A percentile compares a stretch with the other conserved stretches of the same genome.
Evolutionary conservation across 345 rosid genomes (phyloP).

Genomic region (Ceriops tagal): DNA sequence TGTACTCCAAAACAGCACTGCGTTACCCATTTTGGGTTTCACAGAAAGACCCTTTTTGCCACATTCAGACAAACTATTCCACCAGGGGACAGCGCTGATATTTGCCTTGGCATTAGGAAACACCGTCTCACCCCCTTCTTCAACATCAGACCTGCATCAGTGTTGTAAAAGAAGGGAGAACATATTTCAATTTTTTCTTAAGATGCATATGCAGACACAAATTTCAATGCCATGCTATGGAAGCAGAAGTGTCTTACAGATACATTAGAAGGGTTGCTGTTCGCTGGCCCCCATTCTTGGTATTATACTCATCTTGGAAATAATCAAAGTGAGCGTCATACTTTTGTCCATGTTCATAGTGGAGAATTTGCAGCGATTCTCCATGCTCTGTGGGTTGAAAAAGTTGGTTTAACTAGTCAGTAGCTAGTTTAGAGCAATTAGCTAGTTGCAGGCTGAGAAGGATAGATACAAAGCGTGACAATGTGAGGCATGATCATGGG

Average conservation of each 20-base stretch:
- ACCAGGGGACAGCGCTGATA: constrained; percentile 63
- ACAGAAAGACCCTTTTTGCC: constrained; percentile 68
- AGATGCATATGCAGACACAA: background rate
- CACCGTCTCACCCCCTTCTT: constrained; percentile 96
- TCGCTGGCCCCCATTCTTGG: constrained; percentile 85
- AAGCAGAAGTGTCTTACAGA: constrained; percentile 47
- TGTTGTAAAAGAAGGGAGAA: background rate
- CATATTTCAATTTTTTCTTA: background rate
- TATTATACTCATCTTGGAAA: constrained; percentile 85
- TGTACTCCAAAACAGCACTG: constrained; percentile 90
- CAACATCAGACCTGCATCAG: constrained; percentile 76
- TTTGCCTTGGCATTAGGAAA: constrained; percentile 73
- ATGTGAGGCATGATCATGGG: no score
- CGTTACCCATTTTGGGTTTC: constrained; percentile 85
- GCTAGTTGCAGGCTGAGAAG: no score
- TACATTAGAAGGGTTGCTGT: constrained; percentile 93
- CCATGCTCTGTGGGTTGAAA: constrained; percentile 64
- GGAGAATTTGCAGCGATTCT: constrained; percentile 87
- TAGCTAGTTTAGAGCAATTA: background rate
- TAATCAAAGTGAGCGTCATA: constrained; percentile 86
- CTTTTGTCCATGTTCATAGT: constrained; percentile 84
- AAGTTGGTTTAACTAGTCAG: background rate
- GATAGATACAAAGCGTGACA: no score
- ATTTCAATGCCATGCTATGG: background rate
- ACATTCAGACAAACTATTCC: constrained; percentile 82